Conservation (phyloP, 164 flowering plant genomes). For the Euptelea pleiosperma region DNA sequence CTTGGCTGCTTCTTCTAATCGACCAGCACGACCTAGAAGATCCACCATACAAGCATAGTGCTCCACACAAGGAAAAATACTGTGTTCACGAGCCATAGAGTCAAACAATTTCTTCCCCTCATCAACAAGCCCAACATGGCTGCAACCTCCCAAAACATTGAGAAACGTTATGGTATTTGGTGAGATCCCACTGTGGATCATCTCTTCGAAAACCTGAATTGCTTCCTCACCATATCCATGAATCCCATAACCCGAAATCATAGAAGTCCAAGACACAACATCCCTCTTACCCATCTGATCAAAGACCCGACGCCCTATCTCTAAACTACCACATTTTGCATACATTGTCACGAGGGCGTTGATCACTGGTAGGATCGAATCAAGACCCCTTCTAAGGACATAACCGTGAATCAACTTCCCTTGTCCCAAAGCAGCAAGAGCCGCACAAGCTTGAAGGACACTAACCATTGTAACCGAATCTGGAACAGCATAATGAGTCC, state of each 20-base stretch:
- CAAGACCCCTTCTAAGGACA: conserved; percentile 66
- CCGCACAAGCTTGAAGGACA: conserved; percentile 84
- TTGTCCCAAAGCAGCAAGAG: conserved; percentile 63
- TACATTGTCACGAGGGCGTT: conserved; percentile 71
- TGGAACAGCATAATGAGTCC: conserved; percentile 34
- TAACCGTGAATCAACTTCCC: conserved; percentile 71
- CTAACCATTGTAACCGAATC: conserved; percentile 88
- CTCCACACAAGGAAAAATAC: conserved; percentile 49
- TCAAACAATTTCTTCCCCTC: conserved; percentile 56
- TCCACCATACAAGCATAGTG: conserved; percentile 87
- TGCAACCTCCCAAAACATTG: conserved; percentile 68
- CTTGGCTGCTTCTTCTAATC: conserved; percentile 59
- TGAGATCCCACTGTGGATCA: conserved; percentile 42
- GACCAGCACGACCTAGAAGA: conserved; percentile 71
- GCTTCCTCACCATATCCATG: conserved; percentile 62
- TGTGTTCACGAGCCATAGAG: conserved; percentile 49
- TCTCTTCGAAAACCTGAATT: conserved; percentile 43
- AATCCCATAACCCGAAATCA: conserved; percentile 66
- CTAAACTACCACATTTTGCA: conserved; percentile 66
- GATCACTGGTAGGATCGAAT: conserved; percentile 54
- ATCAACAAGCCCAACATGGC: conserved; percentile 71
- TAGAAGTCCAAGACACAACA: conserved; percentile 67
- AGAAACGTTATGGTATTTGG: conserved; percentile 57
- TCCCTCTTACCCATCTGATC: conserved; percentile 51
- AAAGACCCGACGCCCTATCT: conserved; percentile 46